These are phyloP conservation scores for Cochlearia excelsa DNA, from an alignment of 345 rosid genomes.

Conservation along the genomic window DNA sequence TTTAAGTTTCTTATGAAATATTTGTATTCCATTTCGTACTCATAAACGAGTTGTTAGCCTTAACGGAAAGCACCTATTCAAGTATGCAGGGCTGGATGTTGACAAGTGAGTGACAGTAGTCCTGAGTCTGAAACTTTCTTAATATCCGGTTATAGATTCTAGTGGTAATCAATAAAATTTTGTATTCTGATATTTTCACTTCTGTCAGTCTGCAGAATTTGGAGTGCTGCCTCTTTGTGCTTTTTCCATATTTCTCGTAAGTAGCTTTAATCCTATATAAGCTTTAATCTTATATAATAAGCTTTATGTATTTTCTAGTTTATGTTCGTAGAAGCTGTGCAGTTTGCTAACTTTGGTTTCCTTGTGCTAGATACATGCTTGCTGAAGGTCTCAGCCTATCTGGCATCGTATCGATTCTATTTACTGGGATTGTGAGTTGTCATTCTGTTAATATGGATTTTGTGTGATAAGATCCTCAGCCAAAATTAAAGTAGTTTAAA, in stretches of 20 bases:
- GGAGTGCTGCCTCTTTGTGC: constrained; percentile 97
- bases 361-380: constrained; percentile 79
- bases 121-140: constrained; percentile 17
- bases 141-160: neutral
- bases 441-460: neutral
- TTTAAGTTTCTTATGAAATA: constrained; percentile 22
- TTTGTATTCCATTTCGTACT: neutral
- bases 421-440: constrained; percentile 88
- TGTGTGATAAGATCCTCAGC: constrained; percentile 13
- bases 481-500: constrained; percentile 16
- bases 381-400: constrained; percentile 99
- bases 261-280: constrained; percentile 22
- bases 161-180: constrained; percentile 18
- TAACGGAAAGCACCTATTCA: constrained; percentile 84
- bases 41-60: constrained; percentile 51
- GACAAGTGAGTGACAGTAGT: constrained; percentile 71
- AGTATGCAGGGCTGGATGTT: constrained; percentile 96
- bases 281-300: constrained; percentile 10
- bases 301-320: constrained; percentile 9
- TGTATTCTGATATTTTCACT: constrained; percentile 12
- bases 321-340: constrained; percentile 8
- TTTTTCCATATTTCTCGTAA: constrained; percentile 95
- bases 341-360: constrained; percentile 15
- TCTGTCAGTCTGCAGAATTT: constrained; percentile 84
- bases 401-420: constrained; percentile 94